A percentile compares a stretch with the other conserved stretches of the same genome.
Evolutionary conservation across 371 early-diverging fungal genomes (phyloP).

Genomic region (Mortierella sp.): DNA sequence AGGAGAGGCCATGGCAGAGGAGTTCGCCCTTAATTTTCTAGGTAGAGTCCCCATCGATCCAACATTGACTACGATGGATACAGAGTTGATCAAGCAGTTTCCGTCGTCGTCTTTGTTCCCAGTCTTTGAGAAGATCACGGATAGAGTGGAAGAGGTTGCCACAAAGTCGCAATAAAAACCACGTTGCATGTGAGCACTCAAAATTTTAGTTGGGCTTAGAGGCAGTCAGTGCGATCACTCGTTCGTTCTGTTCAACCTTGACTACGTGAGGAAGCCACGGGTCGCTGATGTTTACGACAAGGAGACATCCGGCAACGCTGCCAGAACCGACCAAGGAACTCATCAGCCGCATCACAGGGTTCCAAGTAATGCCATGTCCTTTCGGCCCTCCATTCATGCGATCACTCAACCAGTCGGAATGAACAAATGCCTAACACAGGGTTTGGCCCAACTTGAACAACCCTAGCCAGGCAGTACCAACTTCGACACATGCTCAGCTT

Average conservation of each 20-base stretch:
- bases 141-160: slow-evolving; percentile 53
- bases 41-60: slow-evolving; percentile 93
- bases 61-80: slow-evolving; percentile 75
- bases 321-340: slow-evolving; percentile 24
- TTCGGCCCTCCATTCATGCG: too few species aligned
- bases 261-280: neutral
- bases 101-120: slow-evolving; percentile 68
- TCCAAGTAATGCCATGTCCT: slow-evolving; percentile 22
- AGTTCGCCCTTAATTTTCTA: slow-evolving; percentile 80
- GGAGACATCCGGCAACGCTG: slow-evolving; percentile 20
- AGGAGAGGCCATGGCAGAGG: slow-evolving; percentile 88
- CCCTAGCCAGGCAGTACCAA: slow-evolving; percentile 18
- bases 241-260: neutral
- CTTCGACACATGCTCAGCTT: slow-evolving; percentile 31
- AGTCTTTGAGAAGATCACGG: slow-evolving; percentile 67
- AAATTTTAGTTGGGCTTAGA: too few species aligned
- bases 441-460: too few species aligned
- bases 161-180: slow-evolving; percentile 17
- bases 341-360: slow-evolving; percentile 29
- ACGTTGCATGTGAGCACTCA: neutral
- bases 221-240: too few species aligned
- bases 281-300: slow-evolving; percentile 17
- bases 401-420: too few species aligned
- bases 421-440: too few species aligned
- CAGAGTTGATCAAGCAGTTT: slow-evolving; percentile 68